Evolutionary conservation across 495 filamentous ascomycete species (phyloP), one percentile per base, ranked within the genome.

Genomic region (Trichodelitschia bisporula): DNA sequence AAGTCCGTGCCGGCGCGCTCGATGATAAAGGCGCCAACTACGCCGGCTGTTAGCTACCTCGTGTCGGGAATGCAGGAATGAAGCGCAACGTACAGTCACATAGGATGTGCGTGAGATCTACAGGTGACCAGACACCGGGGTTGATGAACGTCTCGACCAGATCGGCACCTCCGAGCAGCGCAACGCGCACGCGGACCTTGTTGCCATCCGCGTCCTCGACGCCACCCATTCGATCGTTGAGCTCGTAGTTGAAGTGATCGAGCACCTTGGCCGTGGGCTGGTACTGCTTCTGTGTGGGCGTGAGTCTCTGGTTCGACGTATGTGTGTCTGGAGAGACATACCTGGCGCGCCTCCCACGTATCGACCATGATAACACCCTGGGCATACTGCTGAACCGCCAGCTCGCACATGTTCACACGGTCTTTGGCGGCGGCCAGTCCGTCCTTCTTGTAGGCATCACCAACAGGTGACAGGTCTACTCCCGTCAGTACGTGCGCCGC

Each of bases 1-100:
- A 86, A 72, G 40, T 86, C 77, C 12, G 80, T 86, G n/a, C 83
- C 83, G 24, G 64, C 69, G 23, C 83, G 70, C 49, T 93, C 80
- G 27, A 93, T 66, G 36, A 90, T 80, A 51, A 90, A 91, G 6
- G 73, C 68, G 15, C 82, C 83, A 45, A 76, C 27, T 29, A 14
- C 15, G 6, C 6, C 6, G 15, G 10, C 15, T 14, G 14, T 29
- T 11, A 29, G 15, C 26, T 16, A 29, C 5, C 26, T 29, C 15
- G 15, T 14, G 10, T 8, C 26, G 6, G 10, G 15, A 29, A 5
- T 8, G 29, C 5, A 20, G 20, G 18, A n/a, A n/a, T 24, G 21
- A 24, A n/a, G 21, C 6, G 21, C 21, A 18, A 8, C 27, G 8
- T 31, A 31, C 18, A 90, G 46, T 64, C 57, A 24, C 76, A 69